Evolutionary conservation across 169 alveolate species (phyloP), one percentile per base, ranked within the genome.

Genomic region (Cyclospora cayetanensis): DNA sequence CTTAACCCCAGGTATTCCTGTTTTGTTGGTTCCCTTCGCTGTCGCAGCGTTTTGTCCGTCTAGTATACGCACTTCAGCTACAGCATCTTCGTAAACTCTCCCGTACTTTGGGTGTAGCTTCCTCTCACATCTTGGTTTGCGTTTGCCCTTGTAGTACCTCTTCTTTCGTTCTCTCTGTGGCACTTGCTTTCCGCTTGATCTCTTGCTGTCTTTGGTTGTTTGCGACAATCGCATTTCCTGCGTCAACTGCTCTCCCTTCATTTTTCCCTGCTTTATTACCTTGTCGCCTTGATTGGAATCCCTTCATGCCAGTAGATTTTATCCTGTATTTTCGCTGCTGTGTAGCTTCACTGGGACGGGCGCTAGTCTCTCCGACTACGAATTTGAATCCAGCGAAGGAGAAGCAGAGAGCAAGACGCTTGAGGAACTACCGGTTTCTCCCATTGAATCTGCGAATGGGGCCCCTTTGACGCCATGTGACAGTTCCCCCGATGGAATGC

Each of bases 261-360:
- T 55, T 22, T 7, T 22, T 22, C 7, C 7, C 27, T 55, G 11
- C n/a, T 22, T 55, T 22, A 9, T 11, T 29, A 9, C 29, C 4
- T 55, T 22, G 9, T 55, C 7, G 9, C 29, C 70, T 22, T 9
- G 9, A 4, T 55, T 22, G 7, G 9, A 4, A 4, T 22, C 34
- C 7, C 27, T 22, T 22, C 70, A 15, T 55, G 7, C 29, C 7
- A 4, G 7, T 22, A 4, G 34, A 15, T 55, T 55, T 55, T 9
- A 4, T 22, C 29, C 27, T 29, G 9, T 55, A 15, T 55, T 9
- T 7, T 22, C 29, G 7, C 70, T 55, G 9, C 27, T 55, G 11
- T 55, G 7, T 55, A 55, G 70, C 34, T 55, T 55, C n/a, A 55
- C 70, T 20, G 70, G 70, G 70, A 55, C 70, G 31, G 70, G 70